Conservation (phyloP, 257 asterid species). For the Nicotiana otophora region DNA sequence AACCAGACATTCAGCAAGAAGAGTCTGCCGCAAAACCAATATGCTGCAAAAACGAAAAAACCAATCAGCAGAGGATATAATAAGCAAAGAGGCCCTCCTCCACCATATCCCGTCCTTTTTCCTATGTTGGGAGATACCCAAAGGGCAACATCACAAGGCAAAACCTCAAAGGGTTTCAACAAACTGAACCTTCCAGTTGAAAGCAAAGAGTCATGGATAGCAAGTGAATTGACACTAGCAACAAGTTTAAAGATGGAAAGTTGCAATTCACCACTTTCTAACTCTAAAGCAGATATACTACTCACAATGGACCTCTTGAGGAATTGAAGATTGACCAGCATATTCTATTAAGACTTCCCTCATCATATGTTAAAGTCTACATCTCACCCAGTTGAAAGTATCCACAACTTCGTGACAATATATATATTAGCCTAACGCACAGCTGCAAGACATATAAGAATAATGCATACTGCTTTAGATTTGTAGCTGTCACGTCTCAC, state of each 20-base stretch:
- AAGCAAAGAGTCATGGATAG: background rate
- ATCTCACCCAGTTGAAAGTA: background rate
- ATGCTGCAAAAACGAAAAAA: conserved; percentile 7
- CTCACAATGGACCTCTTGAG: background rate
- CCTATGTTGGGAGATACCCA: background rate
- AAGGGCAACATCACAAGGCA: background rate
- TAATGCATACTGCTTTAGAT: background rate
- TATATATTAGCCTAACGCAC: background rate
- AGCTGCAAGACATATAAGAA: background rate
- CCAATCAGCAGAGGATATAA: background rate
- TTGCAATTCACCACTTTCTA: background rate
- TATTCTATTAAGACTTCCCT: background rate
- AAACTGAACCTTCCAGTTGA: background rate
- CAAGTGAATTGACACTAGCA: background rate
- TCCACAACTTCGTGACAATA: background rate
- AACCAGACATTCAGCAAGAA: conserved; percentile 13
- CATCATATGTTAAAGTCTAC: background rate
- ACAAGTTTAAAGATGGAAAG: background rate
- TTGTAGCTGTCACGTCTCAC: background rate
- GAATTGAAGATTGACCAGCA: background rate
- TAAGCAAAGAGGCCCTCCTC: background rate
- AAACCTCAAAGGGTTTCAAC: background rate
- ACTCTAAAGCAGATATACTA: background rate
- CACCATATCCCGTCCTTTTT: background rate
- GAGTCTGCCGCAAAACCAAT: conserved; percentile 18